phyloP scores from a whole-genome alignment of 768 basidiomycete genomes.

The Tubosaeta sp. region DNA sequence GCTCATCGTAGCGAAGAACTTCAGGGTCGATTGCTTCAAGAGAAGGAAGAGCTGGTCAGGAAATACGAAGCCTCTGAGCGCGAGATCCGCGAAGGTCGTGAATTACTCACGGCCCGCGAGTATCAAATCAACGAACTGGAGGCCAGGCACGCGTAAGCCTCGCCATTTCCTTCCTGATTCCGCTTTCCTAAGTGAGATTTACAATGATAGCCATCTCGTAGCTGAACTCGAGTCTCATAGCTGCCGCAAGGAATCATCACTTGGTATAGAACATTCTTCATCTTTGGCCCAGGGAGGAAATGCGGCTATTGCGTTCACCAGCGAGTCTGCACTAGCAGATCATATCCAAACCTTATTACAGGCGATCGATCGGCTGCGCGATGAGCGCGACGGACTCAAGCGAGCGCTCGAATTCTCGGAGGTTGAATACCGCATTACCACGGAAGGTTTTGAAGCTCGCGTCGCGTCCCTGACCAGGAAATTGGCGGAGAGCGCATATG shows the following conservation, averaged over 20 bases:
- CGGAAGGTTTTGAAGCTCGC: conserved; percentile 54
- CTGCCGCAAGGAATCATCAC: background rate
- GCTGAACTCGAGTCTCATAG: conserved; percentile 12
- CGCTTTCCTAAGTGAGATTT: background rate
- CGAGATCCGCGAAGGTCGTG: conserved; percentile 27
- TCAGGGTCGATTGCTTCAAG: conserved; percentile 43
- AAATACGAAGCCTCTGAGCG: conserved; percentile 37
- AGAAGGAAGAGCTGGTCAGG: conserved; percentile 49
- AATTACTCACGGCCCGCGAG: conserved; percentile 19
- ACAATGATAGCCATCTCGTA: conserved; percentile 17
- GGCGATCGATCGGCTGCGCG: conserved; percentile 63
- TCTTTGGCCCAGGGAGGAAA: background rate
- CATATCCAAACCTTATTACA: conserved; percentile 54
- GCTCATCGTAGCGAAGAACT: conserved; percentile 39
- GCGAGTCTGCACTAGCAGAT: conserved; percentile 28
- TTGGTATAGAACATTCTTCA: background rate
- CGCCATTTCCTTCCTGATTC: background rate
- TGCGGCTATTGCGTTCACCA: conserved; percentile 3
- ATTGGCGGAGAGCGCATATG: conserved; percentile 22
- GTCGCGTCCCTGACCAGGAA: conserved; percentile 33
- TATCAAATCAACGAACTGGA: conserved; percentile 24
- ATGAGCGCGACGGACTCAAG: conserved; percentile 59
- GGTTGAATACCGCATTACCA: conserved; percentile 59
- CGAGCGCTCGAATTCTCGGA: conserved; percentile 66
- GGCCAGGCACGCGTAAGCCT: conserved; percentile 25